These are phyloP conservation scores for Tolypocladium paradoxum DNA, from an alignment of 2,329 filamentous ascomycete species.

Conservation along the genomic window DNA sequence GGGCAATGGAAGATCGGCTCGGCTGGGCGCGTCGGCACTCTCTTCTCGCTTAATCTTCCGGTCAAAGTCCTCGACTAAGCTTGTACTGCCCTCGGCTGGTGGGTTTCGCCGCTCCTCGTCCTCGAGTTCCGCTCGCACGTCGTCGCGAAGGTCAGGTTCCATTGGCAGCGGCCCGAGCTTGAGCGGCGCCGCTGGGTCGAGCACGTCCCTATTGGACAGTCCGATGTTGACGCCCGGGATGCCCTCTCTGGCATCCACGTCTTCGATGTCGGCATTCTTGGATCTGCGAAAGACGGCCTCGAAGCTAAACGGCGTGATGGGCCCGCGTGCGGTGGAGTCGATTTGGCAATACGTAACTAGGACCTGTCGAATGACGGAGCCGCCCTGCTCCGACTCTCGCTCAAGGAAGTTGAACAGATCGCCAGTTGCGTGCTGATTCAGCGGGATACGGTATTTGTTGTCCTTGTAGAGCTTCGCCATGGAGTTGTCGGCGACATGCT, in stretches of 20 bases:
- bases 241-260: slow-evolving; percentile 52
- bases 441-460: slow-evolving; percentile 79
- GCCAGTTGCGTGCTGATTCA: slow-evolving; percentile 77
- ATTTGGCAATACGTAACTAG: slow-evolving; percentile 51
- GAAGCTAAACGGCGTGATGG: slow-evolving; percentile 53
- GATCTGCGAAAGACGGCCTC: slow-evolving; percentile 47
- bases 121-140: slow-evolving; percentile 77
- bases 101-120: slow-evolving; percentile 75
- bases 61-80: slow-evolving; percentile 79
- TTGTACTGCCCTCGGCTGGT: slow-evolving; percentile 57
- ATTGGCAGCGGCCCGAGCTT: slow-evolving; percentile 74
- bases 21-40: slow-evolving; percentile 67
- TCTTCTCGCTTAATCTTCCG: slow-evolving; percentile 83
- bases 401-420: slow-evolving; percentile 84
- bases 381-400: slow-evolving; percentile 72
- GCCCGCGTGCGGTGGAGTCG: slow-evolving; percentile 47
- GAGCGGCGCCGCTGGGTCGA: slow-evolving; percentile 47
- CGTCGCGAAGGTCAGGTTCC: slow-evolving; percentile 71
- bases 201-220: slow-evolving; percentile 48
- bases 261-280: slow-evolving; percentile 51
- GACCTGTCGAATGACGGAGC: slow-evolving; percentile 65
- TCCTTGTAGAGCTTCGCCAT: slow-evolving; percentile 72
- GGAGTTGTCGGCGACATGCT: slow-evolving; percentile 67
- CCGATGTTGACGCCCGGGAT: slow-evolving; percentile 54
- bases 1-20: slow-evolving; percentile 74